A percentile compares a stretch with the other conserved stretches of the same genome.
Evolutionary conservation across 2,329 filamentous ascomycete genomes (phyloP).

Genomic region (Botrytis elliptica): DNA sequence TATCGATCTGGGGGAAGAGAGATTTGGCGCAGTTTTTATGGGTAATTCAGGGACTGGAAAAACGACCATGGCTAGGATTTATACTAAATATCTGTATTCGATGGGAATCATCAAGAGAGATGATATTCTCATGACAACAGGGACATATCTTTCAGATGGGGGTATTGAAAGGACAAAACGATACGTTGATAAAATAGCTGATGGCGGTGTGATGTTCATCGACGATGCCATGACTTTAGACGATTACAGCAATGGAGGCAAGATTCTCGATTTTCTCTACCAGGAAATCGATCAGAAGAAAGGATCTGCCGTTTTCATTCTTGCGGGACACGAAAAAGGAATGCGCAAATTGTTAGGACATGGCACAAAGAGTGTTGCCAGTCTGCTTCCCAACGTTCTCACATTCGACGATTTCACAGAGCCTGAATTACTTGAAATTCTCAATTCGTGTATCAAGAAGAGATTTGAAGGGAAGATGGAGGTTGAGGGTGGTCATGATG

Average conservation of each 20-base stretch:
- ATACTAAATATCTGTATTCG: conserved; percentile 60
- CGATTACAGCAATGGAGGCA: conserved; percentile 12
- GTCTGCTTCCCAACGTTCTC: conserved; percentile 63
- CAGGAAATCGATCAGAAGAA: conserved; percentile 68
- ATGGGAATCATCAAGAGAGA: conserved; percentile 59
- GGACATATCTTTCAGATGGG: conserved; percentile 60
- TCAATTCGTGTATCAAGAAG: conserved; percentile 52
- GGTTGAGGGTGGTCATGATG: conserved; percentile 55
- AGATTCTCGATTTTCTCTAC: conserved; percentile 66
- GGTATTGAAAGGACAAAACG: conserved; percentile 58
- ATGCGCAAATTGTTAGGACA: conserved; percentile 75
- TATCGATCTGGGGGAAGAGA: conserved; percentile 46
- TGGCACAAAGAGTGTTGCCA: conserved; percentile 56
- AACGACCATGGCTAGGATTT: conserved; percentile 71
- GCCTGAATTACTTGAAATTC: conserved; percentile 59
- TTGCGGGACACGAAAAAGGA: conserved; percentile 69
- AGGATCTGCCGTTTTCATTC: conserved; percentile 66
- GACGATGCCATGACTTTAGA: conserved; percentile 52
- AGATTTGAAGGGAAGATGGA: conserved; percentile 56
- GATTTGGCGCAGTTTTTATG: conserved; percentile 50
- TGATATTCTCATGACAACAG: conserved; percentile 63
- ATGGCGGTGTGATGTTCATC: conserved; percentile 72
- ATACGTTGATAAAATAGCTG: conserved; percentile 54
- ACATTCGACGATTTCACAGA: conserved; percentile 69
- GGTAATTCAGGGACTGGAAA: conserved; percentile 60